Base-by-base conservation (phyloP, 2,329 filamentous ascomycete species). In the Apiospora koreana region DNA sequence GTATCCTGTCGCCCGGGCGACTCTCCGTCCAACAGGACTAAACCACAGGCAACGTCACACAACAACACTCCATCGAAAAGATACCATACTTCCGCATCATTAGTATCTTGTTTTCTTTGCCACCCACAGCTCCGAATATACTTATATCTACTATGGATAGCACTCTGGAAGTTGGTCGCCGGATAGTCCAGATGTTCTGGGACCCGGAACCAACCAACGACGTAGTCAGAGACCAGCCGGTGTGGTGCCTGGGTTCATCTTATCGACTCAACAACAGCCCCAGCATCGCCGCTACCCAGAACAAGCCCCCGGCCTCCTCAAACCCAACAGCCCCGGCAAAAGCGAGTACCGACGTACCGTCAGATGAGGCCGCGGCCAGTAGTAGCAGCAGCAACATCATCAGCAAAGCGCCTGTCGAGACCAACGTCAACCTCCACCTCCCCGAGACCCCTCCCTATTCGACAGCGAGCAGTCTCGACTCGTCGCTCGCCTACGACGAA, bases 181-280 rank as follows among this genome's bases (percentile, higher is more conserved):
- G 93, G 73, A 90, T 98, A 76, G 91, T 98, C 71, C 93, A 95
- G 82, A 94, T 93, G 83, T 92, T 98, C 78, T 97, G 94, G 92
- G 95, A 98, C 76, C 94, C 94, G 0, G 91, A 95, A 73, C 95
- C 94, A 7, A 89, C 88, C 73, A 97, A 98, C 82, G 91, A 97
- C 79, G 85, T 90, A 70, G 80, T 83, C 71, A 86, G 87, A 46
- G 86, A 91, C 73, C 86, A 89, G 43, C 89, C 93, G 16, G 93
- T 97, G 72, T 98, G 95, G 95, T 97, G 94, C 77, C 85, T 98
- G 8, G 88, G 88, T 43, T 81, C 81, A 69, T 83, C 82, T 42
- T 90, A 90, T 75, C 84, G 80, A 35, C 81, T 89, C 65, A 79
- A 80, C 70, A 77, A 70, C 54, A 70, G 69, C 42, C n/a, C 28